Base-by-base conservation (phyloP, 2,329 filamentous ascomycete species). In the Fusarium sp. region DNA sequence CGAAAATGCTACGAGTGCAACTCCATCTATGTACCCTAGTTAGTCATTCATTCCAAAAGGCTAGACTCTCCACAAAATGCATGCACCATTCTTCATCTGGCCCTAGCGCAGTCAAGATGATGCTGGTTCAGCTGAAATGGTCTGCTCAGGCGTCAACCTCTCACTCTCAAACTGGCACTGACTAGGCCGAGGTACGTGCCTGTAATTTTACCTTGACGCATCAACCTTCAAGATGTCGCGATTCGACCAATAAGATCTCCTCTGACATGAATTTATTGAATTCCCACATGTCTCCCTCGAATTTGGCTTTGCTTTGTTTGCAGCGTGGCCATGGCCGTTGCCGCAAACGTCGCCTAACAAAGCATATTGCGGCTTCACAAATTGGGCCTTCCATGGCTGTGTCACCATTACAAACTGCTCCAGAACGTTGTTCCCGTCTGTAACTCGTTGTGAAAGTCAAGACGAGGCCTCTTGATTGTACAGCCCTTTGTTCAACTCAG, bases 71-170 rank as follows among this genome's bases (percentile, higher is more conserved):
- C 49, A 45, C 36, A 47, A 53, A 53, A 58, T 44, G 55, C 50
- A 65, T 54, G 49, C 53, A 39, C 66, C 66, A 73, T 47, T 54
- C 62, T 59, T 25, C 29, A 42, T 47, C 57, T 59, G 38, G 69
- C 69, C 63, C 70, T 76, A 76, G 73, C 56, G 49, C 35, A 22
- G 33, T 45, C 7, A 38, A 25, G 20, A 60, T 58, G 62, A 77
- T 77, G 65, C 75, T 65, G 73, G 75, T 75, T 75, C 75, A 77
- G 75, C 75, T 77, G 75, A 77, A 71, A 75, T 75, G 70, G 73
- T 55, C 64, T 44, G 57, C 47, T 58, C 39, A 58, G 29, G 38
- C 56, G 39, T 72, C 56, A 62, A 70, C 36, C 47, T 45, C 42
- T 42, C 38, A 52, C 49, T 41, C 49, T 39, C 49, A 56, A 57